phyloP scores from a whole-genome alignment of 257 asterid species.

The Solanum arcanum region DNA sequence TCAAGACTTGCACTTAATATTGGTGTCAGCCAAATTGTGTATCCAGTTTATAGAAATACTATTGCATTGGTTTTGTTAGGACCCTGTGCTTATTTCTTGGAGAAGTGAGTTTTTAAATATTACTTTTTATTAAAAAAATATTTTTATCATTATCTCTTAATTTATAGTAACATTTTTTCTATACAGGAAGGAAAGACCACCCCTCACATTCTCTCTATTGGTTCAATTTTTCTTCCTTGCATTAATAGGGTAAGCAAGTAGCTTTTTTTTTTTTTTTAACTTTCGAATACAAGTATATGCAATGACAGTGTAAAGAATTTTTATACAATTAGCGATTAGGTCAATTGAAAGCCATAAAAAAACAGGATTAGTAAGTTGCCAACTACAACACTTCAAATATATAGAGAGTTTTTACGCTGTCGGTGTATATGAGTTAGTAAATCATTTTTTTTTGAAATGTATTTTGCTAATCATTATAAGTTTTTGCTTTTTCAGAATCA shows the following conservation, averaged over 20 bases:
- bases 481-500: conserved; percentile 31
- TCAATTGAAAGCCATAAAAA: background rate
- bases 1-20: conserved; percentile 77
- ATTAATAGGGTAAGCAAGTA: conserved; percentile 50
- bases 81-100: conserved; percentile 71
- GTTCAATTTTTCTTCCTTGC: conserved; percentile 75
- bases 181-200: conserved; percentile 77
- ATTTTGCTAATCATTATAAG: background rate
- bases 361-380: background rate
- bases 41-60: conserved; percentile 72
- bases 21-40: conserved; percentile 83
- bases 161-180: background rate
- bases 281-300: background rate
- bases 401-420: background rate
- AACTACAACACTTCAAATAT: background rate
- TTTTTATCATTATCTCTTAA: background rate
- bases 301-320: background rate
- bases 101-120: conserved; percentile 38
- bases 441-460: background rate
- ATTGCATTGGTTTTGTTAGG: conserved; percentile 59
- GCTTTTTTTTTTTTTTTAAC: background rate
- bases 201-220: conserved; percentile 63
- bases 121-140: background rate
- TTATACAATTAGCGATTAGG: background rate
- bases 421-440: background rate